Base-by-base conservation (phyloP, 768 basidiomycete genomes). In the Polyporus arcularius region DNA sequence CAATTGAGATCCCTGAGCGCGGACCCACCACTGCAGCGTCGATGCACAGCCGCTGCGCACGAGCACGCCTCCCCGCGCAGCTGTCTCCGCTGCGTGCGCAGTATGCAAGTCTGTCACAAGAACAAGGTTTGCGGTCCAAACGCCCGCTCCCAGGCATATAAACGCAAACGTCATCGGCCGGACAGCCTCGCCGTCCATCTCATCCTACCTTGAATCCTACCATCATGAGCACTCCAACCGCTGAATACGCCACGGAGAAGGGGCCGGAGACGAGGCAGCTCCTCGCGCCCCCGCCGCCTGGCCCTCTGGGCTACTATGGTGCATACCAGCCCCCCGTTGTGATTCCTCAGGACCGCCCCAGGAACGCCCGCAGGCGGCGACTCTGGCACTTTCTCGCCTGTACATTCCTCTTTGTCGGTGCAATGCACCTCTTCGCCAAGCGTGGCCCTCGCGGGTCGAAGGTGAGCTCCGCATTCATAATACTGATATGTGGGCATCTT, bases 331-430 rank as follows among this genome's bases (percentile, higher is more conserved):
- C 57, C 10, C 15, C 31, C 16, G 30, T 32, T 4, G 55, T 35
- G 39, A 18, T 54, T 15, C 31, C 40, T 5, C 41, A 14, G 38
- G 57, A 55, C 42, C 62, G 48, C 40, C 40, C 48, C 47, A 52
- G 62, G 30, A 55, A 56, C 41, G 40, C n/a, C 18, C 50, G 62
- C 53, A 58, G 62, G 57, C 62, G 57, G 4, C 57, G 62, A 18
- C 55, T 63, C 62, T 63, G 62, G 62, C 50, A 63, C 54, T 52
- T 63, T 31, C 30, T 45, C 11, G 43, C 50, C 43, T 58, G 62
- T 43, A 14, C 53, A 11, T 8, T 63, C 10, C 31, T 63, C 18
- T 52, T 54, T 16, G 28, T 63, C 31, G 9, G 45, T 9, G 58
- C 55, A 16, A 11, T 54, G 26, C 54, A 45, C n/a, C 62, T 55